phyloP scores from a whole-genome alignment of 306 rosid species.

The Cicer pinnatifidum region DNA sequence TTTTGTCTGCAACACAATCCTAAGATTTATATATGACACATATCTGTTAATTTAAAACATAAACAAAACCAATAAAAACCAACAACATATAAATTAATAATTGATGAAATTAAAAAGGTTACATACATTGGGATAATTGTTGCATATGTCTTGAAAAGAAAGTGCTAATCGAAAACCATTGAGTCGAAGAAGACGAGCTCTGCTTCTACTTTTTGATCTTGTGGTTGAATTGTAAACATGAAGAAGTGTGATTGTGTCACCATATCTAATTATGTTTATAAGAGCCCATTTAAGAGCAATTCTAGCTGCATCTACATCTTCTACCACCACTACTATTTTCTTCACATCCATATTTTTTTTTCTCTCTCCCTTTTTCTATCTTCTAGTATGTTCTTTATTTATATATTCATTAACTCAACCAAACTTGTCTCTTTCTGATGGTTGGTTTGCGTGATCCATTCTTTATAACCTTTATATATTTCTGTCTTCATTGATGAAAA shows the following conservation, averaged over 20 bases:
- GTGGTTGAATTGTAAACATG: conserved; percentile 65
- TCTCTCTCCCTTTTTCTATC: conserved; percentile 33
- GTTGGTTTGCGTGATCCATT: conserved; percentile 21
- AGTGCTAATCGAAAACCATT: conserved; percentile 81
- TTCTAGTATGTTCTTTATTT: conserved; percentile 23
- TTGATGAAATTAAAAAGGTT: background rate
- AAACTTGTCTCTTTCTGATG: conserved; percentile 40
- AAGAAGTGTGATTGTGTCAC: conserved; percentile 79
- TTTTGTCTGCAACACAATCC: conserved; percentile 84
- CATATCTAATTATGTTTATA: conserved; percentile 66
- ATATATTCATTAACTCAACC: background rate
- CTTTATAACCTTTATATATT: background rate
- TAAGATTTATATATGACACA: conserved; percentile 53
- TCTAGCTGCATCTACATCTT: conserved; percentile 85
- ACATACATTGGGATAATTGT: conserved; percentile 70
- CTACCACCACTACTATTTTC: conserved; percentile 83
- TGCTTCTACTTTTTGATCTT: conserved; percentile 63
- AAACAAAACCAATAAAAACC: background rate
- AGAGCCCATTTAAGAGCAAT: conserved; percentile 88
- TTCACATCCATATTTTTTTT: conserved; percentile 63
- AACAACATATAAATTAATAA: background rate
- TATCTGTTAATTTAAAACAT: conserved; percentile 44
- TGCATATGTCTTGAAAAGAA: conserved; percentile 78
- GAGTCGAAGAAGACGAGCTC: conserved; percentile 65
- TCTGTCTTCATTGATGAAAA: conserved; percentile 22